phyloP scores from a whole-genome alignment of 192 early-diverging fungal genomes.

The Pilobolus umbonatus region DNA sequence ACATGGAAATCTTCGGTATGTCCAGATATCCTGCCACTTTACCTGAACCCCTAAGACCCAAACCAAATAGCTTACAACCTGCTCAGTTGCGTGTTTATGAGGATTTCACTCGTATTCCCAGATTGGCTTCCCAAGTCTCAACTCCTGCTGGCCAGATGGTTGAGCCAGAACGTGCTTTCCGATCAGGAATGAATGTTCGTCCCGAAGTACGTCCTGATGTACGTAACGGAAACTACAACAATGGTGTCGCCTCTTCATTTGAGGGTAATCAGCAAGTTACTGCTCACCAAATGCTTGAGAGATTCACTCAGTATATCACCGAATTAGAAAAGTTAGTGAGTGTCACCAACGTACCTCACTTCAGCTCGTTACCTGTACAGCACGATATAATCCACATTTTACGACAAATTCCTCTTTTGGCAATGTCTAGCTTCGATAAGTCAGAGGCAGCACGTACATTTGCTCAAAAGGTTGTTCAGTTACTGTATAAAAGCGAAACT shows the following conservation, averaged over 20 bases:
- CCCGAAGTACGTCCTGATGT: neutral
- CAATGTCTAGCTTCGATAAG: slow-evolving; percentile 60
- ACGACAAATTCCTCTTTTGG: slow-evolving; percentile 71
- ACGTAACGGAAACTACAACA: neutral
- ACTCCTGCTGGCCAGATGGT: slow-evolving; percentile 8
- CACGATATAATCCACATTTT: slow-evolving; percentile 74
- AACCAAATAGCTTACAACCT: slow-evolving; percentile 72
- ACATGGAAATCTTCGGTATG: slow-evolving; percentile 70
- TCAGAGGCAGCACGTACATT: slow-evolving; percentile 83
- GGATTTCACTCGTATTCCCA: slow-evolving; percentile 64
- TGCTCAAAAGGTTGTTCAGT: slow-evolving; percentile 83
- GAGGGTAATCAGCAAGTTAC: slow-evolving; percentile 13
- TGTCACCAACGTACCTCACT: slow-evolving; percentile 43
- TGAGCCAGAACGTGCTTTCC: neutral
- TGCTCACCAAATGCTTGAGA: slow-evolving; percentile 56
- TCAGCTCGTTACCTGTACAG: slow-evolving; percentile 67
- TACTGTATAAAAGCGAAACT: slow-evolving; percentile 77
- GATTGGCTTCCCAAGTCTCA: slow-evolving; percentile 1
- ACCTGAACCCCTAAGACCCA: slow-evolving; percentile 83
- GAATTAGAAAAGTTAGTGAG: slow-evolving; percentile 79
- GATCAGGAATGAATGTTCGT: neutral
- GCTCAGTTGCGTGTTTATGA: slow-evolving; percentile 84
- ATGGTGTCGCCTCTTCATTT: neutral
- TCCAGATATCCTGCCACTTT: slow-evolving; percentile 80
- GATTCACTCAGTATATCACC: slow-evolving; percentile 56